Evolutionary conservation across 1,139 yeast species (phyloP), one percentile per base, ranked within the genome.

Genomic region (Suhomyces ambrosiae): DNA sequence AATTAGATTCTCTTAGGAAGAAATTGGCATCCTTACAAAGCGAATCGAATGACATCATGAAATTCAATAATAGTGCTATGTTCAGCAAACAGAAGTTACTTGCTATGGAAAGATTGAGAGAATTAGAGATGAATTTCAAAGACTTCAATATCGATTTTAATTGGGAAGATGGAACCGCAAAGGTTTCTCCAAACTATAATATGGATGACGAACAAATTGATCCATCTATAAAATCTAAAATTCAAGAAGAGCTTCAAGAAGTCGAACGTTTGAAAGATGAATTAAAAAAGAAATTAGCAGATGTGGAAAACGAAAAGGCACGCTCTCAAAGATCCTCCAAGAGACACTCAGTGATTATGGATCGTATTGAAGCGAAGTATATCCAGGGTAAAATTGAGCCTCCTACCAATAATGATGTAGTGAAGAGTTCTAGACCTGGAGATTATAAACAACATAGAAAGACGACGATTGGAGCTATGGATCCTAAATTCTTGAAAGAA

Each of bases 31-130:
- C 74, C 7, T 63, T 85, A 29, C 92, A 85, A 56, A 72, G 72
- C 36, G 90, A 85, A 54, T 81, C 89, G 2, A 85, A 85, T 56
- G 87, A 81, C 48, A 80, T 85, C 32, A 69, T 85, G 63, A 85
- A 84, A 53, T 79, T 72, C 50, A 83, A 82, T 56, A 75, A 80
- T 44, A 74, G 74, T 45, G 80, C 85, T 33, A 59, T 78, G 58
- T 71, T 80, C 56, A 66, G 70, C 32, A 74, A 76, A 45, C 83
- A 80, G 51, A 83, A 77, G 51, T 57, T 65, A 33, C 68, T 78
- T 55, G 92, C 92, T 0, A 68, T 82, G 70, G 85, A 82, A 40
- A 69, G 92, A 48, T 66, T 85, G 42, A 70, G 76, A 26, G 85
- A 80, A 47, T 63, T 85, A 38, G 87, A 83, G 50, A 65, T 66